Evolutionary conservation across 345 rosid genomes (phyloP), one percentile per base, ranked within the genome.

Genomic region (Linum usitatissimum): DNA sequence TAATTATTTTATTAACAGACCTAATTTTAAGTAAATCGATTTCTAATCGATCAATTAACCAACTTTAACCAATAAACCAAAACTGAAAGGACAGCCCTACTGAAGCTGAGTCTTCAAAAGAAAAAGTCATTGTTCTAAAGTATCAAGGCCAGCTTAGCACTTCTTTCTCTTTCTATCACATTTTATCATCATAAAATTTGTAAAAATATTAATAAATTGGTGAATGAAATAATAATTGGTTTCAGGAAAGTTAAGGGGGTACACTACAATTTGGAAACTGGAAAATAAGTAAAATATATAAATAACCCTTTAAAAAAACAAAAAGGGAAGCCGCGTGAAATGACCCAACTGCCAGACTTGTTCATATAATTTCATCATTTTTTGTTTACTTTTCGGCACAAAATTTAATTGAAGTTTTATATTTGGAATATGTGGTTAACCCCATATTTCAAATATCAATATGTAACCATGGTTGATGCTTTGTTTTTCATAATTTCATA

Each of bases 121-220:
- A 55, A 55, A 55, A 55, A 55, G 58, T 55, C 30, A 9, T 55
- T 55, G 6, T 34, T 34, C 38, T 4, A 55, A 55, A 55, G 59
- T 28, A 20, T 55, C 30, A 20, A n/a, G 30, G 56, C 59, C 59
- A 55, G 59, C 59, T 55, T 19, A 55, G 59, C 59, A 20, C 59
- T 55, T 0, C 1, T 7, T 18, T 20, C 59, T 28, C 59, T 28
- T 19, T 55, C 30, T 55, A 1, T 17, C 3, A 2, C 30, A 20
- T 55, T 55, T 4, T 28, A 3, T 55, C 18, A 18, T 55, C 59
- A 18, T 3, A 18, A 18, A 8, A 0, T 53, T 13, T 10, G 8
- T 15, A 3, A 6, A 51, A 51, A 51, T n/a, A 53, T n/a, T 18
- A 7, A 55, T 6, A 45, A 45, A 45, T 45, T 10, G 51, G 51